phyloP scores from a whole-genome alignment of 257 asterid genomes.

The Solanum rostratum region DNA sequence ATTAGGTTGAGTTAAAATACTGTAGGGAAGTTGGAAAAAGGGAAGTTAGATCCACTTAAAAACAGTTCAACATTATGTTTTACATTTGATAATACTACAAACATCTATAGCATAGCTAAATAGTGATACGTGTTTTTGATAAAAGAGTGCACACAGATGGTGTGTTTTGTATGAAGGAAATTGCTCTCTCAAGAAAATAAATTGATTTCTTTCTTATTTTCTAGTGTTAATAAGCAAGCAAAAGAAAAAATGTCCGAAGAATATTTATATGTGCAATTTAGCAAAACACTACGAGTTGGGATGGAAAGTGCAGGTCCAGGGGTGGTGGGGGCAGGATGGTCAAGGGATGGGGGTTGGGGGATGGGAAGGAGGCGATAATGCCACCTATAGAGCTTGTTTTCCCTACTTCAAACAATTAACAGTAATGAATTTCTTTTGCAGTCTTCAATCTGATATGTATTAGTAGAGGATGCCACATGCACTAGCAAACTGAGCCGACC shows the following conservation, averaged over 20 bases:
- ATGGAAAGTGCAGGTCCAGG: not conserved
- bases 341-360: not conserved
- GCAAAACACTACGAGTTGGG: too few species aligned
- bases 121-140: not conserved
- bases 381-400: not conserved
- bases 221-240: too few species aligned
- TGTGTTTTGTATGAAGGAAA: not conserved
- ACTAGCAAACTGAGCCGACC: not conserved
- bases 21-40: not conserved
- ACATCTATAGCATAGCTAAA: not conserved
- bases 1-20: conserved; percentile 3
- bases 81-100: not conserved
- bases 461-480: not conserved
- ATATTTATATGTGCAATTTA: too few species aligned
- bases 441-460: not conserved
- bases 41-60: not conserved
- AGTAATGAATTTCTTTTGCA: not conserved
- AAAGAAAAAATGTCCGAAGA: too few species aligned
- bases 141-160: not conserved
- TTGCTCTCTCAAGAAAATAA: not conserved
- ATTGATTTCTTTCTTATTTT: not conserved
- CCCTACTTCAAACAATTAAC: not conserved
- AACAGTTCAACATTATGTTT: not conserved
- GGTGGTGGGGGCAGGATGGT: not conserved
- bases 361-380: not conserved